phyloP scores from a whole-genome alignment of 2,329 filamentous ascomycete species.

The Fusarium sp. region DNA sequence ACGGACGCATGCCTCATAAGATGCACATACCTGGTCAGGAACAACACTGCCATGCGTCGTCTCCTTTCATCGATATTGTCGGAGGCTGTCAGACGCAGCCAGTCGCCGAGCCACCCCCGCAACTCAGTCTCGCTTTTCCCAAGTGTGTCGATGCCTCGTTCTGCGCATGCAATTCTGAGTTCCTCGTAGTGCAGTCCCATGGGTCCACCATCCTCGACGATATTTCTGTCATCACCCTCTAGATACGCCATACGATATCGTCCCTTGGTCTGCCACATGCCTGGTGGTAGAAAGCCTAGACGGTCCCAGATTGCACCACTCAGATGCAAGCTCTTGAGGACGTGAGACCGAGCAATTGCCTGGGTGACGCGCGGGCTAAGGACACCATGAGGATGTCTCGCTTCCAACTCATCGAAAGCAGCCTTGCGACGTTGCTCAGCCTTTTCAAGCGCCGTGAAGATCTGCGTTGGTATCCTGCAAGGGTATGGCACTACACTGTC shows the following conservation, averaged over 20 bases:
- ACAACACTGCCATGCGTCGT: constrained; percentile 50
- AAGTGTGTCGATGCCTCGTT: constrained; percentile 69
- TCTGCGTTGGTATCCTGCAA: constrained; percentile 82
- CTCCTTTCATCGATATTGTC: constrained; percentile 49
- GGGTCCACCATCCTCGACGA: constrained; percentile 68
- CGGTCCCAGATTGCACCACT: constrained; percentile 60
- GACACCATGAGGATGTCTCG: constrained; percentile 46
- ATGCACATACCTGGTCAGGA: constrained; percentile 52
- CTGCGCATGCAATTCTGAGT: constrained; percentile 73
- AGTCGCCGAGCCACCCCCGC: constrained; percentile 53
- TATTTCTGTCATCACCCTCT: constrained; percentile 73
- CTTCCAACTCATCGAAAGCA: constrained; percentile 56
- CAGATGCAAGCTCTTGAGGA: constrained; percentile 55
- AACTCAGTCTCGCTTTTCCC: constrained; percentile 66
- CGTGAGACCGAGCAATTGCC: constrained; percentile 46
- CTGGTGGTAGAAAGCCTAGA: constrained; percentile 55
- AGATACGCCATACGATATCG: constrained; percentile 67
- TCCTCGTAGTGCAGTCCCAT: constrained; percentile 67
- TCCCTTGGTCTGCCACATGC: constrained; percentile 64
- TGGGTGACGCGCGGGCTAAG: constrained; percentile 45
- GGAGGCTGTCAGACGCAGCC: constrained; percentile 56
- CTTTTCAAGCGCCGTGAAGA: constrained; percentile 63
- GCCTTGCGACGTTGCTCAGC: constrained; percentile 60
- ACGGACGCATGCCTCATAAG: not conserved
- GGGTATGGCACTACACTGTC: constrained; percentile 77